Evolutionary conservation across 352 stramenopile species (phyloP), one percentile per base, ranked within the genome.

Genomic region (Phytophthora tubulina): DNA sequence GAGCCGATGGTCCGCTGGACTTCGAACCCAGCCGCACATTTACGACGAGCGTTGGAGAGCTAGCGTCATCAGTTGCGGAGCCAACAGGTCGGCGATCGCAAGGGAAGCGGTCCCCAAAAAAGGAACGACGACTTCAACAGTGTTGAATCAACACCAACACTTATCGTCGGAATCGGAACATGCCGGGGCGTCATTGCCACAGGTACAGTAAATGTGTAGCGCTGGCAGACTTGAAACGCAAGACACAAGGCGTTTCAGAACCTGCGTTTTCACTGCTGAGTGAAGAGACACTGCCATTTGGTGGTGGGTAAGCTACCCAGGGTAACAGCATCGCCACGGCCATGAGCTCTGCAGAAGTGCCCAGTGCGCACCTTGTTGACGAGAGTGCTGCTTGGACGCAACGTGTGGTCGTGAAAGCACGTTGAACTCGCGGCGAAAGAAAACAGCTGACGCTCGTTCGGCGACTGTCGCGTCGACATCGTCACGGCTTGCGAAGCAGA

Each of bases 401-500:
- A 65, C 64, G 64, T 67, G 64, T 72, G 55, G 64, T 41, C 56
- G 38, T 38, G 54, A 49, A 59, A 53, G 38, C 53, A 51, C 54
- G 42, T 73, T 73, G 66, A 73, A 73, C 57, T 46, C 52, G 51
- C 6, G 9, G 52, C 17, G 35, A 53, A 63, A 50, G 32, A 56
- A 72, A 65, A 36, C 67, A 73, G 59, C 45, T 73, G 67, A 30
- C 13, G 14, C 49, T 30, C 45, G 45, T 69, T 70, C 60, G 60
- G 51, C 45, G 45, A 54, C 67, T 62, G 67, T 21, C 52, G 59
- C 67, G 67, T 74, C 67, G 67, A 9, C 60, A 8, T 63, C 67
- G 67, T 74, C 67, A 74, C 66, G 11, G 3, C n/a, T 14, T 6
- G 35, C 49, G 15, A 67, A 59, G 45, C 41, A n/a, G n/a, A n/a